Percentiles rank a stretch among this genome's conserved stretches.
These are phyloP conservation scores for Termitomyces eurrhizus DNA, from an alignment of 768 basidiomycete species.

Conservation along the genomic window DNA sequence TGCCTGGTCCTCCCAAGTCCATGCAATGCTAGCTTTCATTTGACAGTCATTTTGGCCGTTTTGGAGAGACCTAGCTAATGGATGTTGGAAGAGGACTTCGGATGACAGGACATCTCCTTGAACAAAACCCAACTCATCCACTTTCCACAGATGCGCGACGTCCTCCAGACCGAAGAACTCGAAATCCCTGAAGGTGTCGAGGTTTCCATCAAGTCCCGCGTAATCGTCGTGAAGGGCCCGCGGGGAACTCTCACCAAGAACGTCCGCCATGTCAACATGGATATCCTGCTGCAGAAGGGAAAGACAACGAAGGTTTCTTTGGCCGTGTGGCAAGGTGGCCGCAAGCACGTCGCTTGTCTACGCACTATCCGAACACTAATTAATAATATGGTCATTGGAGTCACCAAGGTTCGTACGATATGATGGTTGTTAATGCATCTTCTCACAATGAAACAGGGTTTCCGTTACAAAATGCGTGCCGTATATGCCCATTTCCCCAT, in stretches of 20 bases:
- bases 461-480: slow-evolving; percentile 99
- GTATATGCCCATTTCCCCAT: slow-evolving; percentile 99
- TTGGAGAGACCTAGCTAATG: slow-evolving; percentile 15
- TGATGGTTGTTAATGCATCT: background rate
- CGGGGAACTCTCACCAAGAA: slow-evolving; percentile 91
- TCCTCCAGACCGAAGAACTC: slow-evolving; percentile 91
- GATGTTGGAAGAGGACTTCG: slow-evolving; percentile 22
- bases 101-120: slow-evolving; percentile 27
- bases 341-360: slow-evolving; percentile 98
- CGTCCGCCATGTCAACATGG: slow-evolving; percentile 92
- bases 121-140: slow-evolving; percentile 35
- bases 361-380: slow-evolving; percentile 94
- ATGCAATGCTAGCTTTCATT: slow-evolving; percentile 11
- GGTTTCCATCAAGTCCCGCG: slow-evolving; percentile 84
- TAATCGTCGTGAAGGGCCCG: slow-evolving; percentile 90
- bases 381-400: slow-evolving; percentile 96
- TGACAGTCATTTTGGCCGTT: slow-evolving; percentile 20
- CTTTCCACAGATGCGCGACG: slow-evolving; percentile 77
- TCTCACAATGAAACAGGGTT: slow-evolving; percentile 58
- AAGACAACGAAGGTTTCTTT: slow-evolving; percentile 80
- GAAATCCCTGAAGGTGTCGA: slow-evolving; percentile 82
- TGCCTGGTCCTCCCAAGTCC: slow-evolving; percentile 15
- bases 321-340: slow-evolving; percentile 96
- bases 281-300: slow-evolving; percentile 79
- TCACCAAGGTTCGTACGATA: slow-evolving; percentile 70